A percentile compares a stretch with the other conserved stretches of the same genome.
Conservation (phyloP, 139 green algal species). For the Zygnema circumcarinatum region DNA sequence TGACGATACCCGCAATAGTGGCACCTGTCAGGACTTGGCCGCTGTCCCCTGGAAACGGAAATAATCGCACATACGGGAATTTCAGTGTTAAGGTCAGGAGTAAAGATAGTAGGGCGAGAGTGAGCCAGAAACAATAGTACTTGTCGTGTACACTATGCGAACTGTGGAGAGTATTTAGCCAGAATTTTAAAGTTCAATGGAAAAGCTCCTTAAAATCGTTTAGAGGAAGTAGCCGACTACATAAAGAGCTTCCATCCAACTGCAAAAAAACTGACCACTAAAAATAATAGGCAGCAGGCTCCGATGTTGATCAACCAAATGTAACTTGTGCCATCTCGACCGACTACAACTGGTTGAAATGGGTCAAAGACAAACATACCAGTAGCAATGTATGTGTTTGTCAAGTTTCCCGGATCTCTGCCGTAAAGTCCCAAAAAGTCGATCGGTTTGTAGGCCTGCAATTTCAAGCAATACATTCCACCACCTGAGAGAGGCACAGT, state of each 20-base stretch:
- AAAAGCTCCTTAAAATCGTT: too few relatives aligned
- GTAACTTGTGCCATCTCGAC: slow-evolving; percentile 66
- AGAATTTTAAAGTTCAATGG: too few relatives aligned
- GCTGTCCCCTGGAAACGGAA: slow-evolving; percentile 62
- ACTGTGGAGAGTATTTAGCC: too few relatives aligned
- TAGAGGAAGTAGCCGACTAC: too few relatives aligned
- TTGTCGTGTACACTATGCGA: too few relatives aligned
- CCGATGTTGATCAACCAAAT: slow-evolving; percentile 68
- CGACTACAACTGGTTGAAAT: slow-evolving; percentile 67
- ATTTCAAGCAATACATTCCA: too few relatives aligned
- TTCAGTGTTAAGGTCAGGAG: neutral
- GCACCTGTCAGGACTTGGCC: slow-evolving; percentile 76
- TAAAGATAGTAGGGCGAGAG: too few relatives aligned
- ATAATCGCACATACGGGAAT: neutral
- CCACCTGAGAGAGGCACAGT: too few relatives aligned
- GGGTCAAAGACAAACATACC: neutral
- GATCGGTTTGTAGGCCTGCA: slow-evolving; percentile 33
- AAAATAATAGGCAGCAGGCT: too few relatives aligned
- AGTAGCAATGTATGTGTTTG: neutral
- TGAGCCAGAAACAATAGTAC: too few relatives aligned
- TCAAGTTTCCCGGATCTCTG: neutral
- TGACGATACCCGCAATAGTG: slow-evolving; percentile 66
- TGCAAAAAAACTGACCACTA: too few relatives aligned
- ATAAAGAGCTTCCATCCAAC: too few relatives aligned
- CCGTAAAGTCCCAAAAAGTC: slow-evolving; percentile 37